Conservation (phyloP, 2,329 filamentous ascomycete species). For the Trichoderma aggressivum region DNA sequence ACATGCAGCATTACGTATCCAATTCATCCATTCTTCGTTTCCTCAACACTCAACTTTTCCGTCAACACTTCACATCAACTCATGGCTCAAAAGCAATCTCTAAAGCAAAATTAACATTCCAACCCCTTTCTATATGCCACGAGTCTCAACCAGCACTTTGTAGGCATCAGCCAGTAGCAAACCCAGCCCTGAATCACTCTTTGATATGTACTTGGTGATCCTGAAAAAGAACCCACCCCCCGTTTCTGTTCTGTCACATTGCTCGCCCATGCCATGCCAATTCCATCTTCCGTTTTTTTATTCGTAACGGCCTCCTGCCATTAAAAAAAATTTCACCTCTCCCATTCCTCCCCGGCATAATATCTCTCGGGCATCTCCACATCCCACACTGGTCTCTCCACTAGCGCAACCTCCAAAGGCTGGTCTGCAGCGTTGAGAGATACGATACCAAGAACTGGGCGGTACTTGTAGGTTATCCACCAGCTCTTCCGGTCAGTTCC, state of each 20-base stretch:
- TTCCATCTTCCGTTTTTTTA: slow-evolving; percentile 1
- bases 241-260: not conserved
- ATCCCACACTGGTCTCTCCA: slow-evolving; percentile 84
- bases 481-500: slow-evolving; percentile 38
- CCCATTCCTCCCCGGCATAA: slow-evolving; percentile 55
- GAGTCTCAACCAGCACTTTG: not conserved
- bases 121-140: slow-evolving; percentile 9
- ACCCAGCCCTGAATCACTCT: not conserved
- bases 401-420: slow-evolving; percentile 74
- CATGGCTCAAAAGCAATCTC: not conserved
- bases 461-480: slow-evolving; percentile 91
- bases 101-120: not conserved
- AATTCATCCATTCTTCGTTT: not conserved
- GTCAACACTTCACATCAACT: not conserved
- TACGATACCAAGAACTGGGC: slow-evolving; percentile 78
- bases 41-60: not conserved
- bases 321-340: slow-evolving; percentile 32
- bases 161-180: not conserved
- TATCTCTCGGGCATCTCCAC: slow-evolving; percentile 72
- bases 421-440: slow-evolving; percentile 40
- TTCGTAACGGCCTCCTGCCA: not conserved
- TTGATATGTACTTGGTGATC: slow-evolving; percentile 7
- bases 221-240: not conserved
- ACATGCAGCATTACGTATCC: not conserved
- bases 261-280: not conserved